Base-by-base conservation (phyloP, 2,329 filamentous ascomycete genomes). In the Golovinomyces cichoracearum region DNA sequence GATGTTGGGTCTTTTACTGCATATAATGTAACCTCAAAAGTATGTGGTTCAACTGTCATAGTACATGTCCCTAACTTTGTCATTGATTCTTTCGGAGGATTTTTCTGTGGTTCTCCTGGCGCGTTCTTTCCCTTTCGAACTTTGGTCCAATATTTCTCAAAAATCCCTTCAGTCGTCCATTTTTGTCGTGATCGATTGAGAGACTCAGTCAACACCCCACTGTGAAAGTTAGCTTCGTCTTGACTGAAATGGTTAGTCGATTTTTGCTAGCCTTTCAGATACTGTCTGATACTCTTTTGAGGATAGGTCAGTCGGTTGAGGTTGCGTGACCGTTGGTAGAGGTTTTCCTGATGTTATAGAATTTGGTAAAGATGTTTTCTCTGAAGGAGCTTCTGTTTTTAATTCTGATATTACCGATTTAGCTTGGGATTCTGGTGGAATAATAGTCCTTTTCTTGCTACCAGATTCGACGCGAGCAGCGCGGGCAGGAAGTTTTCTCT, bases 61-160 rank as follows among this genome's bases (percentile, higher is more conserved):
- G 76, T 76, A 52, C 82, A 76, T 55, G 72, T 73, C 55, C 83
- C 83, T 21, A 83, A 71, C 61, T 77, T 81, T 53, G 71, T 67
- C 76, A 84, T 83, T 52, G 71, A 76, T 42, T 83, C 73, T 62
- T 80, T 76, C 52, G 76, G 64, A 1, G 77, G 78, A 56, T 82
- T 81, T 55, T 76, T 74, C 5, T 71, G 67, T 27, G 56, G 56
- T 47, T 77, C 73, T 55, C 78, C 76, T 49, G 71, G 69, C 2
- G 73, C 71, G 40, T 77, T 75, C 61, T 79, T 82, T 53, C 73
- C 72, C 63, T 79, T 80, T 38, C 66, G 66, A 2, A 80, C 78
- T 58, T 84, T 84, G 7, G 76, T 72, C 80, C 80, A 85, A 61
- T 80, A 84, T 57, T 76, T 80, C 55, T 83, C 77, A 56, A 85